A percentile compares a stretch with the other conserved stretches of the same genome.
Conservation (phyloP, 345 rosid species). For the Ceriops zippeliana region DNA sequence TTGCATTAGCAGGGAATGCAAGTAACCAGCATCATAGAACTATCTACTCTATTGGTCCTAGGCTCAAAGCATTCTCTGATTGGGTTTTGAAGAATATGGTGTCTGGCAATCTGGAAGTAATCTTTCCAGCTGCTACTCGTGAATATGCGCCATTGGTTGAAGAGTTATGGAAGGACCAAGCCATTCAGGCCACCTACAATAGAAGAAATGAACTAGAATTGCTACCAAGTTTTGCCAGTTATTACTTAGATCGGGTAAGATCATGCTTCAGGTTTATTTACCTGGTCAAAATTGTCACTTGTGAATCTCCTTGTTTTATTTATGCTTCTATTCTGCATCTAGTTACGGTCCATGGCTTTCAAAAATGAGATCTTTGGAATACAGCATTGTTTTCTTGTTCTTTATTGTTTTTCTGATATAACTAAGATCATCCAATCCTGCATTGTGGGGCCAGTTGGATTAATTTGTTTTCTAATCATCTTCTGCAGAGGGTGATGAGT, state of each 20-base stretch:
- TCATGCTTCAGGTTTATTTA: constrained; percentile 22
- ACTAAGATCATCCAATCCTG: background rate
- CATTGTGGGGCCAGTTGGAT: background rate
- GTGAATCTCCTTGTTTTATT: background rate
- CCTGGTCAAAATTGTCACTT: background rate
- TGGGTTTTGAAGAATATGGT: constrained; percentile 96
- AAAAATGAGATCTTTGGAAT: background rate
- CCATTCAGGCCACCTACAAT: constrained; percentile 76
- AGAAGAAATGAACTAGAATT: constrained; percentile 70
- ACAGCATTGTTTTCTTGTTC: background rate
- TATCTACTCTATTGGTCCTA: constrained; percentile 66
- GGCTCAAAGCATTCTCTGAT: constrained; percentile 86
- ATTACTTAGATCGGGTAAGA: constrained; percentile 83
- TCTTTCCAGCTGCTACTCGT: constrained; percentile 94
- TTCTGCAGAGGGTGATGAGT: constrained; percentile 1
- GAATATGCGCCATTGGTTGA: constrained; percentile 95
- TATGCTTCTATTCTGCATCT: constrained; percentile 1
- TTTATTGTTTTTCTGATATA: background rate
- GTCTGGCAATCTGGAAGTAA: constrained; percentile 72
- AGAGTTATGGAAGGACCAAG: constrained; percentile 84
- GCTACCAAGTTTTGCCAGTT: constrained; percentile 82
- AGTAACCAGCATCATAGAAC: constrained; percentile 30
- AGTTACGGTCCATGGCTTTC: background rate
- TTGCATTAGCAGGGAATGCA: constrained; percentile 42
- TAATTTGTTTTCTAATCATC: background rate